Evolutionary conservation across 1,139 yeast species (phyloP), one percentile per base, ranked within the genome.

Genomic region (Candida labiduridarum): DNA sequence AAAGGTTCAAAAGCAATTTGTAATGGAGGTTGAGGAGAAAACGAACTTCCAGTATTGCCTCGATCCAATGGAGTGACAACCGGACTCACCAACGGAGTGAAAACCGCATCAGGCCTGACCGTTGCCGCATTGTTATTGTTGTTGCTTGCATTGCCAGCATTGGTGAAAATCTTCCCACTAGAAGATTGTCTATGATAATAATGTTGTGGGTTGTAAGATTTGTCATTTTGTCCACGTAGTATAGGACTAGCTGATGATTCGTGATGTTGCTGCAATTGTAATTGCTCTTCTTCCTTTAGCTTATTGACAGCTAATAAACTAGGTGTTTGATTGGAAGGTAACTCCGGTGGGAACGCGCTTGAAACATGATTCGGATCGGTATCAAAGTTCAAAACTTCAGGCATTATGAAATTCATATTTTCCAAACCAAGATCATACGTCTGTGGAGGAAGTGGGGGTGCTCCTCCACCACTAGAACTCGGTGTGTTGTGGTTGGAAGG

Each of bases 31-130:
- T 55, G 58, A 4, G 45, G 48, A 2, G 45, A 39, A 63, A 53
- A 70, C 5, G 49, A 36, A 16, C 42, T 19, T 3, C 47, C 47
- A 10, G 41, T 34, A 9, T 52, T 52, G 11, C 52, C 52, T 41
- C 50, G 58, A 35, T 84, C 90, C 57, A 80, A 61, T 0, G 92
- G 91, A 1, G 89, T 83, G 22, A 80, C 84, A 3, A 87, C 87
- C 0, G 96, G 96, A 2, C 91, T 85, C 11, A 87, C 81, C 48
- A 88, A 71, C 0, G 96, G 95, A 0, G 95, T 87, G 65, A 83
- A 86, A 4, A 80, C 79, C 9, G 78, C 78, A 50, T 76, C 80
- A 0, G 81, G 80, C 33, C 77, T 62, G 1, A 77, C 71, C 52
- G 46, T 50, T 49, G 61, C 14, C 52, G 63, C 1, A 59, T 59